Percentiles rank a stretch among this genome's conserved stretches.
Evolutionary conservation across 2,329 filamentous ascomycete genomes (phyloP).

Genomic region (Blumeriella jaapii): DNA sequence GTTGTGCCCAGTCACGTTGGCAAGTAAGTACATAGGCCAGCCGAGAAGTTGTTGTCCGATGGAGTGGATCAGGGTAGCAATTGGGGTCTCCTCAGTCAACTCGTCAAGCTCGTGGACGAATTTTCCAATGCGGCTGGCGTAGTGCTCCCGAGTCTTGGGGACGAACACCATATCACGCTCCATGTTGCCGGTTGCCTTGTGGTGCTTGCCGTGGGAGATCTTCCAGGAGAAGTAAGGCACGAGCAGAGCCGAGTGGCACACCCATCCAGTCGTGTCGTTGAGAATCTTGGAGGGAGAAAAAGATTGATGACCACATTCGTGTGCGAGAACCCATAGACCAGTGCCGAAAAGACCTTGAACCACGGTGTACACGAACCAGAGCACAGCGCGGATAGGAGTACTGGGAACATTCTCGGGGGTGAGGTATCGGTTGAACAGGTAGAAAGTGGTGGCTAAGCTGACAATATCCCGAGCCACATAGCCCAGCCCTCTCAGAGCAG

Average conservation of each 20-base stretch:
- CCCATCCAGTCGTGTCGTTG: conserved; percentile 88
- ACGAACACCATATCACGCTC: conserved; percentile 99
- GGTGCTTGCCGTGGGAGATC: conserved; percentile 97
- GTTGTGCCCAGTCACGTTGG: conserved; percentile 95
- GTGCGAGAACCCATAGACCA: conserved; percentile 89
- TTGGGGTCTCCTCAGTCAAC: conserved; percentile 88
- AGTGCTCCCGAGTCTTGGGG: conserved; percentile 79
- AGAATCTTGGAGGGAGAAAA: conserved; percentile 87
- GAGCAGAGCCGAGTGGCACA: conserved; percentile 76
- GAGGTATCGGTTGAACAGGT: conserved; percentile 78
- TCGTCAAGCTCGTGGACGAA: conserved; percentile 74
- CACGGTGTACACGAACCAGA: conserved; percentile 55
- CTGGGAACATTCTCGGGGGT: conserved; percentile 75
- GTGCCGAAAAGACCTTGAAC: conserved; percentile 89
- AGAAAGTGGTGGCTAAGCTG: conserved; percentile 66
- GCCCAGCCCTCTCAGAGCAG: conserved; percentile 57
- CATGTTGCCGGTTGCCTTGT: conserved; percentile 96
- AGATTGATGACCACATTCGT: conserved; percentile 95
- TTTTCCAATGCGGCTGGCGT: conserved; percentile 62
- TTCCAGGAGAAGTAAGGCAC: conserved; percentile 99
- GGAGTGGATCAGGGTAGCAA: conserved; percentile 63
- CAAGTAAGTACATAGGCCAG: conserved; percentile 84
- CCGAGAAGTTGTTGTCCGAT: conserved; percentile 79
- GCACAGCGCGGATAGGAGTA: conserved; percentile 49
- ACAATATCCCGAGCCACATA: conserved; percentile 79